Percentiles rank a stretch among this genome's conserved stretches.
Evolutionary conservation across 331 rosid genomes (phyloP).

Genomic region (Malus hybrid): DNA sequence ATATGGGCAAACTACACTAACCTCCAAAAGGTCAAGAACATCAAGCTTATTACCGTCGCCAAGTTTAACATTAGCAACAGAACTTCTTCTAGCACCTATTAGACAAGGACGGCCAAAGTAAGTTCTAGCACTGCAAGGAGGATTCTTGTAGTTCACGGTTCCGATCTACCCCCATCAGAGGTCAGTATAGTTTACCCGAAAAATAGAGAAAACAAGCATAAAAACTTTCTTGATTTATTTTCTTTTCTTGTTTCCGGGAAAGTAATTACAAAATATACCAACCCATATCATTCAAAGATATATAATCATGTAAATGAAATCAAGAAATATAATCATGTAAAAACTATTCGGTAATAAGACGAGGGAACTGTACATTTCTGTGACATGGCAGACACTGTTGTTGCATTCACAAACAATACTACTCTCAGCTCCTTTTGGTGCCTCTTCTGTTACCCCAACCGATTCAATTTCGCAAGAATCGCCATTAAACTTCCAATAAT

Average conservation of each 20-base stretch:
- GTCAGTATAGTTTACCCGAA: conserved; percentile 3
- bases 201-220: not conserved
- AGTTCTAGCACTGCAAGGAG: conserved; percentile 7
- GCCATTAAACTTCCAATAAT: conserved; percentile 35
- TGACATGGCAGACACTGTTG: conserved; percentile 49
- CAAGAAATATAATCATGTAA: not conserved
- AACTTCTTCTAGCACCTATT: conserved; percentile 4
- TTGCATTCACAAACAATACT: conserved; percentile 29
- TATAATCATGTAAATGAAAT: no score
- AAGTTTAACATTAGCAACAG: not conserved
- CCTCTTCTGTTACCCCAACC: conserved; percentile 29
- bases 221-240: not conserved
- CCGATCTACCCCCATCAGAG: not conserved
- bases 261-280: not conserved
- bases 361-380: conserved; percentile 43
- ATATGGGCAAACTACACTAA: not conserved
- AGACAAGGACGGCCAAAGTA: conserved; percentile 1
- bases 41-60: not conserved
- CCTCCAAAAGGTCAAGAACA: conserved; percentile 6
- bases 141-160: not conserved
- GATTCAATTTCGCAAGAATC: conserved; percentile 23
- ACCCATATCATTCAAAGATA: no score
- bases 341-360: conserved; percentile 5
- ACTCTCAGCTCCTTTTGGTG: conserved; percentile 10
- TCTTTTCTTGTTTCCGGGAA: not conserved